A percentile compares a stretch with the other conserved stretches of the same genome.
phyloP scores from a whole-genome alignment of 805 yeast species.

The Candida tibetensis region DNA sequence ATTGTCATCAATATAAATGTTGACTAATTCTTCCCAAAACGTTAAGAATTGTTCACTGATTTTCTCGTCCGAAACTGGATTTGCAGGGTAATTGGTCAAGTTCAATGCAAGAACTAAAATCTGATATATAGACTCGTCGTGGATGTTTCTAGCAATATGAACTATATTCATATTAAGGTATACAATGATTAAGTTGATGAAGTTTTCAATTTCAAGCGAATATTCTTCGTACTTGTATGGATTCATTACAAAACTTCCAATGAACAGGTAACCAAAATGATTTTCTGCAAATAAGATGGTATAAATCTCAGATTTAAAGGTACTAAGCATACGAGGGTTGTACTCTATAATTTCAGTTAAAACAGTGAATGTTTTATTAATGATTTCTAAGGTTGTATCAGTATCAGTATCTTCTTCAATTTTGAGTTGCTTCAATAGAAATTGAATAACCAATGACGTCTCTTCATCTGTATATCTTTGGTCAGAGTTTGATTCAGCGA shows the following conservation, averaged over 20 bases:
- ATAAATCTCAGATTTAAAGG: constrained; percentile 27
- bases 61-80: constrained; percentile 58
- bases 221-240: constrained; percentile 27
- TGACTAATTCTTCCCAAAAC: constrained; percentile 70
- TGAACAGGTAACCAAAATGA: constrained; percentile 44
- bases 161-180: constrained; percentile 48
- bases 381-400: constrained; percentile 10
- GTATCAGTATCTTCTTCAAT: not conserved
- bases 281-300: constrained; percentile 38
- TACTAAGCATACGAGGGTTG: constrained; percentile 39
- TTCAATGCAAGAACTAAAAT: constrained; percentile 49
- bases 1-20: constrained; percentile 50
- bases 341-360: constrained; percentile 46
- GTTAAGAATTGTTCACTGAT: constrained; percentile 51
- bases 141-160: constrained; percentile 38
- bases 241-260: constrained; percentile 29
- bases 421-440: constrained; percentile 7
- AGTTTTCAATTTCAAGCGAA: constrained; percentile 37
- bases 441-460: constrained; percentile 22
- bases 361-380: constrained; percentile 25
- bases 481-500: constrained; percentile 33
- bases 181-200: constrained; percentile 45
- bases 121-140: constrained; percentile 31
- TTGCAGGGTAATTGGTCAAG: constrained; percentile 55
- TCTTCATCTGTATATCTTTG: constrained; percentile 25